These are phyloP conservation scores for Nematocida sp. DNA, from an alignment of 371 early-diverging fungal species.

Conservation along the genomic window DNA sequence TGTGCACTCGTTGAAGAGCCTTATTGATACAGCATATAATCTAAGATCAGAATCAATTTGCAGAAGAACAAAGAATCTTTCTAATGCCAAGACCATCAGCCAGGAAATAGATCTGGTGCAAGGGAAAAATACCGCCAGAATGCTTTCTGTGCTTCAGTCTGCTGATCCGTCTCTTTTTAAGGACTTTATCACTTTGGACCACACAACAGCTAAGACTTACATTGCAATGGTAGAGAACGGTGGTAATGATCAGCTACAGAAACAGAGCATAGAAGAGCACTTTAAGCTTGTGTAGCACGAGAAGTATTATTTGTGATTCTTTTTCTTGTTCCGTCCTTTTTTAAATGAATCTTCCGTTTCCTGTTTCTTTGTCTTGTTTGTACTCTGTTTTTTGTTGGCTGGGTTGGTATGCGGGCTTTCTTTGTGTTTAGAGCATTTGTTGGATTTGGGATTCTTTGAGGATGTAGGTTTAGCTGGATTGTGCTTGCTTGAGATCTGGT, in stretches of 20 bases:
- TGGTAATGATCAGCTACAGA: neutral
- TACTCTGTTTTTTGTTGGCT: too few relatives aligned
- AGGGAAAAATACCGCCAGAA: conserved; percentile 12
- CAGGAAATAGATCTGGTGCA: conserved; percentile 27
- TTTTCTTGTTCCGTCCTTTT: conserved; percentile 25
- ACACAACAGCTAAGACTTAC: neutral
- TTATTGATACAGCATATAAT: conserved; percentile 54
- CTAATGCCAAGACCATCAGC: neutral
- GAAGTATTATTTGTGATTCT: neutral
- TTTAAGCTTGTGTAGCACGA: conserved; percentile 4
- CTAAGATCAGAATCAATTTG: conserved; percentile 50
- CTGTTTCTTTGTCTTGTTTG: too few relatives aligned
- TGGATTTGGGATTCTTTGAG: too few relatives aligned
- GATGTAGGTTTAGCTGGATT: too few relatives aligned
- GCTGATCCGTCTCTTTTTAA: conserved; percentile 30
- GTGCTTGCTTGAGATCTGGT: too few relatives aligned
- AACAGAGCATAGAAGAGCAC: neutral
- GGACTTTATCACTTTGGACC: conserved; percentile 31
- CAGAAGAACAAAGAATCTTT: conserved; percentile 3
- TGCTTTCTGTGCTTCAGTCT: conserved; percentile 20
- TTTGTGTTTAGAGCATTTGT: too few relatives aligned
- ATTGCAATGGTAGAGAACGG: neutral
- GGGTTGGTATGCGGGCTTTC: neutral
- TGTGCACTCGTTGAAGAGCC: conserved; percentile 31
- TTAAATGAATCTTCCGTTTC: neutral